These are phyloP conservation scores for Epichloe sylvatica DNA, from an alignment of 2,329 filamentous ascomycete species.

Conservation along the genomic window DNA sequence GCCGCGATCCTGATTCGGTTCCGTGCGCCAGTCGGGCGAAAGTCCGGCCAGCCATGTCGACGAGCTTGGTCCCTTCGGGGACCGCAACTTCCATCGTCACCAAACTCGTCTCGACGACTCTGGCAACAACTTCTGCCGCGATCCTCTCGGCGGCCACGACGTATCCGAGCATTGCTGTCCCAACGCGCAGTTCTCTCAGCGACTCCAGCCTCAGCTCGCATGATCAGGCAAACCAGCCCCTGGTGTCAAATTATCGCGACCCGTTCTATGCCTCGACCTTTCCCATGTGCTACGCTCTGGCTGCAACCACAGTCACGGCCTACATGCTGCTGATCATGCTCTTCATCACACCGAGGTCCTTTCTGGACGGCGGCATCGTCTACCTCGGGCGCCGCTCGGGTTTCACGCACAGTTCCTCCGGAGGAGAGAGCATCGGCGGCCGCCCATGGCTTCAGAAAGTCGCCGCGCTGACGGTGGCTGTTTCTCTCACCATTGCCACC, in stretches of 20 bases:
- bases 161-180: not conserved
- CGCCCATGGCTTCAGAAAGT: slow-evolving; percentile 88
- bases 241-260: slow-evolving; percentile 55
- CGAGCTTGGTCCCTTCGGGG: slow-evolving; percentile 3
- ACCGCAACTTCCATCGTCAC: not conserved
- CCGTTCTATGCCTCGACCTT: slow-evolving; percentile 91
- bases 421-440: slow-evolving; percentile 73
- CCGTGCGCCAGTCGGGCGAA: slow-evolving; percentile 1
- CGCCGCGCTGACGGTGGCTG: slow-evolving; percentile 56
- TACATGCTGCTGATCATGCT: slow-evolving; percentile 91
- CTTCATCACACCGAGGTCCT: slow-evolving; percentile 86
- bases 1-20: not conserved
- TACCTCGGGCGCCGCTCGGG: slow-evolving; percentile 70
- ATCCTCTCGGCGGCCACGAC: not conserved
- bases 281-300: slow-evolving; percentile 84
- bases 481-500: slow-evolving; percentile 87
- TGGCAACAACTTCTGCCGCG: not conserved
- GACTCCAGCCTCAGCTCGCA: slow-evolving; percentile 20
- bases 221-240: slow-evolving; percentile 18
- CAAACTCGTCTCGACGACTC: slow-evolving; percentile 1
- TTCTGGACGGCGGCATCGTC: slow-evolving; percentile 72
- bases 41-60: slow-evolving; percentile 3
- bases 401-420: slow-evolving; percentile 69
- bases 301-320: slow-evolving; percentile 76
- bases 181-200: slow-evolving; percentile 9